A percentile compares a stretch with the other conserved stretches of the same genome.
Conservation (phyloP, 176 grass and related monocot genomes). For the Dactylis glomerata region DNA sequence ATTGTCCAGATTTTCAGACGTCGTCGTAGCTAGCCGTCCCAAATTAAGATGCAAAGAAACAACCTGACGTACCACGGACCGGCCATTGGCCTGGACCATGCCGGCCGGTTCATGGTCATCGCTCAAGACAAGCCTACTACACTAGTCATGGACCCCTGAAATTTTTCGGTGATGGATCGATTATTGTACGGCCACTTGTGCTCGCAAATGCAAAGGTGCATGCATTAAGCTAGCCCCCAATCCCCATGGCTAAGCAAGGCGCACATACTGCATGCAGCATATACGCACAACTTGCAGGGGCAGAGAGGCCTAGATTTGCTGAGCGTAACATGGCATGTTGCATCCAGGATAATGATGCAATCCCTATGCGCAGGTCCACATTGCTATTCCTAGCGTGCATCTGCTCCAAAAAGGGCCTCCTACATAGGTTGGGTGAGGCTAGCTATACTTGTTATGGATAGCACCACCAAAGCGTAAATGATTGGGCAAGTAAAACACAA, state of each 20-base stretch:
- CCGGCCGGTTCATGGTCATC: slow-evolving; percentile 17
- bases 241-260: neutral
- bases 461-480: neutral
- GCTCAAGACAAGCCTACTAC: neutral
- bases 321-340: slow-evolving; percentile 51
- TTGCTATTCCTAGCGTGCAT: neutral
- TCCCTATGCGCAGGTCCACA: slow-evolving; percentile 1
- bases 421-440: slow-evolving; percentile 26
- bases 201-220: neutral
- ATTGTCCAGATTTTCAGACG: neutral
- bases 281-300: slow-evolving; percentile 39
- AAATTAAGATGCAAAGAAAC: neutral
- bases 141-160: slow-evolving; percentile 28
- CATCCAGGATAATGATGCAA: neutral
- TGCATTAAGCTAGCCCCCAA: neutral
- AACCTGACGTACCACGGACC: neutral
- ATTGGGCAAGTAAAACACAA: slow-evolving; percentile 20
- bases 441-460: neutral
- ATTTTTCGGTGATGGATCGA: neutral
- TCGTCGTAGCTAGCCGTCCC: no score
- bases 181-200: slow-evolving; percentile 28
- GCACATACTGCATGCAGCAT: neutral
- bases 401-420: neutral
- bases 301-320: slow-evolving; percentile 37
- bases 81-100: slow-evolving; percentile 25